Evolutionary conservation across 2,329 filamentous ascomycete species (phyloP).

Genomic region (Curvularia sp.): DNA sequence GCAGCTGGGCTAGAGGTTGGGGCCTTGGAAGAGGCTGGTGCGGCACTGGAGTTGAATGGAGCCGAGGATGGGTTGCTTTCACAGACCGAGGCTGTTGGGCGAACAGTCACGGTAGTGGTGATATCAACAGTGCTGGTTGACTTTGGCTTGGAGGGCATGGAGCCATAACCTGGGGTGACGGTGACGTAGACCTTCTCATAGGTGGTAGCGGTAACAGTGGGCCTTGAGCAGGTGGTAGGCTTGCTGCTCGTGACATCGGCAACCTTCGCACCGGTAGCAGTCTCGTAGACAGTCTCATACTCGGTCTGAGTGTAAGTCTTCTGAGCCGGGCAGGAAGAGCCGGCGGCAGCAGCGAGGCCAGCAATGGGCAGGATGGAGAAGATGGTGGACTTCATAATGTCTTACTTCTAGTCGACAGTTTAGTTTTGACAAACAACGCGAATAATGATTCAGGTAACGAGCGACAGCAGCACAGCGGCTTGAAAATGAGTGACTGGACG

Average conservation of each 20-base stretch:
- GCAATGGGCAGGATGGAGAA: conserved; percentile 36
- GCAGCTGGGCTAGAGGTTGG: conserved; percentile 2
- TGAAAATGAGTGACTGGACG: conserved; percentile 19
- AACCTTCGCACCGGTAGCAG: conserved; percentile 4
- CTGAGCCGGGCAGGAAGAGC: conserved; percentile 29
- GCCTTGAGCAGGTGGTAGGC: conserved; percentile 11
- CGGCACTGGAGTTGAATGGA: conserved; percentile 1
- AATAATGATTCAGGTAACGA: conserved; percentile 24
- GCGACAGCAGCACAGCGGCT: conserved; percentile 41
- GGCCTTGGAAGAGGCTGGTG: not conserved
- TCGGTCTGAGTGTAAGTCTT: conserved; percentile 30
- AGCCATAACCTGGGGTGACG: conserved; percentile 19
- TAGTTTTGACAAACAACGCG: conserved; percentile 5
- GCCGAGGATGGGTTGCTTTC: conserved; percentile 22
- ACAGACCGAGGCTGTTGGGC: conserved; percentile 15
- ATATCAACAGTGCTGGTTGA: conserved; percentile 24
- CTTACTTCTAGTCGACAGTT: conserved; percentile 9
- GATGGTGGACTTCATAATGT: conserved; percentile 39
- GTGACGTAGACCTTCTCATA: conserved; percentile 36
- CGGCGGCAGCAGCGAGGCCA: conserved; percentile 33
- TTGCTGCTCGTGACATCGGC: conserved; percentile 10
- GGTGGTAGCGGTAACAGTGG: conserved; percentile 29
- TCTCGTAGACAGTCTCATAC: conserved; percentile 19
- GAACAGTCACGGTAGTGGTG: conserved; percentile 28
- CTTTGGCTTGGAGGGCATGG: conserved; percentile 11